Base-by-base conservation (phyloP, 768 basidiomycete species). In the Agaricus sinodeliciosus region DNA sequence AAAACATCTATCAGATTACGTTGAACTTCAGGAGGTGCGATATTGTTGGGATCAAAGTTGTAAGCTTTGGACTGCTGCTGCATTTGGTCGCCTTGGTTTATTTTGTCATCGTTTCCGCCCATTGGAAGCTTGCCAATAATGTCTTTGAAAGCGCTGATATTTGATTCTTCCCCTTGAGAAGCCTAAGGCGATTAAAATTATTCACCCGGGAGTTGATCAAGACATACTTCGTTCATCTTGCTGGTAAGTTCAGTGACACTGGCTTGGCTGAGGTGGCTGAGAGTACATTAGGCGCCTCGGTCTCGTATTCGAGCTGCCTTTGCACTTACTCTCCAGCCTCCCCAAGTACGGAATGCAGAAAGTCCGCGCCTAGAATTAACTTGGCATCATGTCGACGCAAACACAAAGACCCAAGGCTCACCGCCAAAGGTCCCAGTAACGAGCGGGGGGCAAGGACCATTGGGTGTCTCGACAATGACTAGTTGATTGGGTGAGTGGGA, bases 401-500 rank as follows among this genome's bases (percentile, higher is more conserved):
- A 16, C 51, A 9, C 40, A 43, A 44, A 9, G 15, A 26, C 18
- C n/a, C 19, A 26, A 47, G 22, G 58, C 65, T 48, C 55, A 66
- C 75, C 70, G n/a, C 84, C 81, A 63, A 86, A 86, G 0, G 82
- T 82, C 9, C 84, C 84, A 3, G 84, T 85, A 13, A 85, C 77
- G 35, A 86, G 74, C 52, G 84, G 84, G 0, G 81, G 81, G 0
- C 78, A 78, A 26, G 65, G 67, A 15, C 81, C 81, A 51, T 70
- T 73, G 15, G 81, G 81, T 0, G 81, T 80, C 42, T 81, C 66
- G 44, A 82, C 70, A 18, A 59, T 62, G 16, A 75, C 73, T 74
- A 35, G 19, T 16, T 13, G 7, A 2, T 18, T 35, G 6, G 18
- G 4, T 31, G 27, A 31, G 6, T 31, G 51, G 31, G 45, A 35